These are phyloP conservation scores for Hericium erinaceus DNA, from an alignment of 768 basidiomycete species.

Conservation along the genomic window DNA sequence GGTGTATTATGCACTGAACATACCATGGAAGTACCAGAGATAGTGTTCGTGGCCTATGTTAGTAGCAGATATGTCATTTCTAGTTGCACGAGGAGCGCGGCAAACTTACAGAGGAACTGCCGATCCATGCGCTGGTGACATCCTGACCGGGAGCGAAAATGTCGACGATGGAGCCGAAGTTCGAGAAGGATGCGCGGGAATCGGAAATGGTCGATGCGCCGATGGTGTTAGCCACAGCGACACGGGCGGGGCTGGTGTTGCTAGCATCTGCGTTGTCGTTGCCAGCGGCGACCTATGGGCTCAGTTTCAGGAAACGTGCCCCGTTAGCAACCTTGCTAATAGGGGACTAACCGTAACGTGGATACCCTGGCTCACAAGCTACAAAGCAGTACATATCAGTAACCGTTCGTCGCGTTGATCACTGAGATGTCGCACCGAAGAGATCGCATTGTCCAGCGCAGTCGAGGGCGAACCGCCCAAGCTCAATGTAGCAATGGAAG, in stretches of 20 bases:
- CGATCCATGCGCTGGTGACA: constrained; percentile 7
- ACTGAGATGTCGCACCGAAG: constrained; percentile 1
- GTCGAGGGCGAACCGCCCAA: constrained; percentile 23
- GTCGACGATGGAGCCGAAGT: constrained; percentile 14
- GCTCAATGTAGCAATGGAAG: constrained; percentile 29
- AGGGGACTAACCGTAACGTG: constrained; percentile 19
- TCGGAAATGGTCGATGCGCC: constrained; percentile 10
- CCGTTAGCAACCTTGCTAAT: background rate
- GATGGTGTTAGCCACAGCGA: constrained; percentile 11
- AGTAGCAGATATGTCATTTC: background rate
- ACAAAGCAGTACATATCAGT: constrained; percentile 2
- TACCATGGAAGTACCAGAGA: constrained; percentile 3
- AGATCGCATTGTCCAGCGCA: constrained; percentile 26
- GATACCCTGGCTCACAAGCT: constrained; percentile 23
- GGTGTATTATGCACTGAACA: background rate
- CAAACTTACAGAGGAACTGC: background rate
- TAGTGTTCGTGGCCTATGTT: background rate
- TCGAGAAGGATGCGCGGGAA: constrained; percentile 11
- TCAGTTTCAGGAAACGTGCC: background rate
- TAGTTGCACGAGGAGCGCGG: too few species aligned
- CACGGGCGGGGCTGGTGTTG: constrained; percentile 11
- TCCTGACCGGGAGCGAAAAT: constrained; percentile 14
- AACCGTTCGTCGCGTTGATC: background rate
- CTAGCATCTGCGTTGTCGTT: constrained; percentile 10
- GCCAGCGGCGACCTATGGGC: constrained; percentile 12